Conservation (phyloP, 345 rosid genomes). For the Streptanthus diversifolius region DNA sequence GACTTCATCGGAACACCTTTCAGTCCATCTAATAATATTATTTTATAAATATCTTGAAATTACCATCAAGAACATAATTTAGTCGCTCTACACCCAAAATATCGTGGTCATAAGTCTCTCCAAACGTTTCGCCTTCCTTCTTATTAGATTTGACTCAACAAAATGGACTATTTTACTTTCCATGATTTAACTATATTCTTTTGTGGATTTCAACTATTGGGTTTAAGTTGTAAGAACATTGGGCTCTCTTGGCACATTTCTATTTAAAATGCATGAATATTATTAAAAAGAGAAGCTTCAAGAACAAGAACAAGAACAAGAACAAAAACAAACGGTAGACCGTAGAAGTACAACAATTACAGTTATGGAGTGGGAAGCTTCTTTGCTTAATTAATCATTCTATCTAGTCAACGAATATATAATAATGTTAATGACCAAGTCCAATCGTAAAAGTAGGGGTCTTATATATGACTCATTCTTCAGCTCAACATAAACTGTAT, state of each 20-base stretch:
- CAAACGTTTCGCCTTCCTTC: not conserved
- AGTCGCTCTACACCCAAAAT: too few relatives aligned
- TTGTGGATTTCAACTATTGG: not conserved
- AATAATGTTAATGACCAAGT: conserved; percentile 20
- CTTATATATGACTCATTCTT: conserved; percentile 28
- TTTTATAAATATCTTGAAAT: too few relatives aligned
- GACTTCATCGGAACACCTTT: too few relatives aligned
- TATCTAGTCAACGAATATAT: conserved; percentile 6
- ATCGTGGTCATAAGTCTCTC: too few relatives aligned
- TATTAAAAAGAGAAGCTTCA: too few relatives aligned
- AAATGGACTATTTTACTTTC: not conserved
- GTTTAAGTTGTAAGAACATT: not conserved
- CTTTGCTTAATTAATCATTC: conserved; percentile 25
- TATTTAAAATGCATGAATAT: not conserved
- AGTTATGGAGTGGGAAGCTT: not conserved
- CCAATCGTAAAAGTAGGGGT: conserved; percentile 25
- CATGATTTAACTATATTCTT: not conserved
- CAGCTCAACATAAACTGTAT: conserved; percentile 3
- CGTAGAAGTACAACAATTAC: not conserved
- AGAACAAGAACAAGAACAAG: not conserved
- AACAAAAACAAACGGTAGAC: not conserved
- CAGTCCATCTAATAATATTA: too few relatives aligned
- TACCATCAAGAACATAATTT: too few relatives aligned
- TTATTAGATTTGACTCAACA: not conserved
- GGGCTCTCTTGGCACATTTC: not conserved